A percentile compares a stretch with the other conserved stretches of the same genome.
These are phyloP conservation scores for Pythium periplocum DNA, from an alignment of 352 stramenopile genomes.

Conservation along the genomic window DNA sequence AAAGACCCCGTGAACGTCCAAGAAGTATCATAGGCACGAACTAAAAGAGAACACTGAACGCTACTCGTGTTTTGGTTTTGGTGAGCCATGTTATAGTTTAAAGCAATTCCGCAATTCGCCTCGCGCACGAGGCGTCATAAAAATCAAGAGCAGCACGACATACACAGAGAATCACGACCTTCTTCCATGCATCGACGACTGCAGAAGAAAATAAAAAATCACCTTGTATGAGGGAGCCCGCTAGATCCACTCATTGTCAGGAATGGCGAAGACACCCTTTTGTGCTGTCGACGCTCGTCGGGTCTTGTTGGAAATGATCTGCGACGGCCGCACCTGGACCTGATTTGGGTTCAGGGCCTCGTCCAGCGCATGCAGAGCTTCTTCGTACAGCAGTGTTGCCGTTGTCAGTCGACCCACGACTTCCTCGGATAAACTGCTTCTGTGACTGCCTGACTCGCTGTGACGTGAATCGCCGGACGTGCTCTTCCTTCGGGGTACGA, in stretches of 20 bases:
- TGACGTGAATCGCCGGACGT: slow-evolving; percentile 2
- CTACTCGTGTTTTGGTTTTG: too few relatives aligned
- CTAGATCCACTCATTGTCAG: slow-evolving; percentile 24
- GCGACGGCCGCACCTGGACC: not conserved
- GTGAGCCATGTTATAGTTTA: too few relatives aligned
- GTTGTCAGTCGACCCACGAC: slow-evolving; percentile 13
- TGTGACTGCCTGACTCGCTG: slow-evolving; percentile 1
- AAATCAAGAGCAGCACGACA: too few relatives aligned
- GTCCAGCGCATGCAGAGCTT: slow-evolving; percentile 17
- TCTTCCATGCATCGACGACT: not conserved
- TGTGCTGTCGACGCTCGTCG: slow-evolving; percentile 14
- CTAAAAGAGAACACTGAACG: too few relatives aligned
- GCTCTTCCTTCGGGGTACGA: not conserved
- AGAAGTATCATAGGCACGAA: too few relatives aligned
- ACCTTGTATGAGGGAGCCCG: not conserved
- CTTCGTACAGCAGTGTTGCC: slow-evolving; percentile 20
- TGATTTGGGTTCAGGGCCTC: slow-evolving; percentile 17
- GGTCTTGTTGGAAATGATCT: slow-evolving; percentile 3
- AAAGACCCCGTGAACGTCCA: too few relatives aligned
- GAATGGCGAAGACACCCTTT: slow-evolving; percentile 10
- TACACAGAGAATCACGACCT: too few relatives aligned
- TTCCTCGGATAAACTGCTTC: slow-evolving; percentile 18
- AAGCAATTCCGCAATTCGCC: too few relatives aligned
- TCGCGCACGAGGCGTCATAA: too few relatives aligned
- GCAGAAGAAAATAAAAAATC: not conserved